Evolutionary conservation across 2,329 filamentous ascomycete genomes (phyloP).

Genomic region (Aspergillus spinulosporus): DNA sequence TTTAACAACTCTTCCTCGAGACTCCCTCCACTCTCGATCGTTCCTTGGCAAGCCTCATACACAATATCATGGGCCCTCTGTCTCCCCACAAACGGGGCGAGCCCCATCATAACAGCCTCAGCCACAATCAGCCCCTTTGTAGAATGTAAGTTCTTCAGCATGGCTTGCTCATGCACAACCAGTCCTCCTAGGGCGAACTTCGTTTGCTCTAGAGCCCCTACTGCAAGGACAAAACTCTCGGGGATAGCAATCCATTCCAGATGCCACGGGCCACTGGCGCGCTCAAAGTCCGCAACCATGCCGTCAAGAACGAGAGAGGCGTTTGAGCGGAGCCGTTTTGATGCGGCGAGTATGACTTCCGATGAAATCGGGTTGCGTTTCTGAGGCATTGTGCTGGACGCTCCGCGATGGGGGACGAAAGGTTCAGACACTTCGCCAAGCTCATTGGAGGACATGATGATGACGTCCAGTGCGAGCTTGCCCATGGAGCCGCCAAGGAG

Average conservation of each 20-base stretch:
- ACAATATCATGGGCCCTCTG: slow-evolving; percentile 58
- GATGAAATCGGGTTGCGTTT: slow-evolving; percentile 61
- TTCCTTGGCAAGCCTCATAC: slow-evolving; percentile 55
- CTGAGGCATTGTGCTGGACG: slow-evolving; percentile 59
- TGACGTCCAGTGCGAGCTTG: slow-evolving; percentile 58
- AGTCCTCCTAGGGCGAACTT: slow-evolving; percentile 56
- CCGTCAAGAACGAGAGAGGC: slow-evolving; percentile 55
- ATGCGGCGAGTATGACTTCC: slow-evolving; percentile 57
- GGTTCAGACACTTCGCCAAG: slow-evolving; percentile 57
- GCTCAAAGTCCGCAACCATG: slow-evolving; percentile 60
- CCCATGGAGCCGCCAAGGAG: slow-evolving; percentile 56
- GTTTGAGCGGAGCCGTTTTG: slow-evolving; percentile 55
- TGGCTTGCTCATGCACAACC: slow-evolving; percentile 51
- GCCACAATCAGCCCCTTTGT: slow-evolving; percentile 57
- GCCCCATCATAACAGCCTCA: slow-evolving; percentile 62
- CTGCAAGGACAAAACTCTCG: slow-evolving; percentile 54
- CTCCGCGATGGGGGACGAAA: slow-evolving; percentile 56
- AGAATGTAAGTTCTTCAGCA: slow-evolving; percentile 54
- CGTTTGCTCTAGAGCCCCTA: slow-evolving; percentile 56
- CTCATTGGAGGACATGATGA: slow-evolving; percentile 61
- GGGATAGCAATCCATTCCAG: slow-evolving; percentile 60
- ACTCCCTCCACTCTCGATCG: slow-evolving; percentile 47
- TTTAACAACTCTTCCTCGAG: slow-evolving; percentile 47
- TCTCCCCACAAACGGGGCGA: slow-evolving; percentile 55
- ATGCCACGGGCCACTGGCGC: slow-evolving; percentile 60